Conservation (phyloP, 176 grass and related monocot genomes). For the Carex myosuroides region DNA sequence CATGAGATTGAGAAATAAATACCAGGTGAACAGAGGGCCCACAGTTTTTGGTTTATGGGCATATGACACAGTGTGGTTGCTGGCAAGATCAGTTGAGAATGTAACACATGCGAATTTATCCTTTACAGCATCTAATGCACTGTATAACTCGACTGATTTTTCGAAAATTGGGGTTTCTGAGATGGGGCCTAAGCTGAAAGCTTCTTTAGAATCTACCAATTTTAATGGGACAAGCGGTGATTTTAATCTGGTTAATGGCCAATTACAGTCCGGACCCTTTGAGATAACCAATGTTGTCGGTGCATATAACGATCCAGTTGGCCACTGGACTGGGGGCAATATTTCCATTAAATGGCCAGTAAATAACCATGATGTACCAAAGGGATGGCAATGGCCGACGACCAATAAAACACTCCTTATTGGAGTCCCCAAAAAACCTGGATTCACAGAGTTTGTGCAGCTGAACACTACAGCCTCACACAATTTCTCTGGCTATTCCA, state of each 20-base stretch:
- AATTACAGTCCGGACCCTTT: slow-evolving; percentile 40
- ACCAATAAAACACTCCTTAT: slow-evolving; percentile 24
- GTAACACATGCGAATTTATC: slow-evolving; percentile 20
- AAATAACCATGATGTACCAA: slow-evolving; percentile 10
- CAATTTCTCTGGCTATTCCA: slow-evolving; percentile 26
- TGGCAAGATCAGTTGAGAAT: slow-evolving; percentile 47
- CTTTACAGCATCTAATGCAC: slow-evolving; percentile 15
- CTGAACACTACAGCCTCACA: not conserved
- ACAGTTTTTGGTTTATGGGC: slow-evolving; percentile 49
- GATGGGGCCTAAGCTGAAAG: slow-evolving; percentile 25
- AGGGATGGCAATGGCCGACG: slow-evolving; percentile 63
- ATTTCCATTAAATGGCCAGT: slow-evolving; percentile 45
- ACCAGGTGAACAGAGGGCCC: slow-evolving; percentile 16
- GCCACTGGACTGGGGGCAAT: slow-evolving; percentile 28
- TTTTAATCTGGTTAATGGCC: slow-evolving; percentile 45
- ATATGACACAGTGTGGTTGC: slow-evolving; percentile 64
- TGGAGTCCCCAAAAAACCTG: slow-evolving; percentile 48
- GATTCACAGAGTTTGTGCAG: slow-evolving; percentile 37
- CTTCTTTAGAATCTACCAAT: slow-evolving; percentile 24
- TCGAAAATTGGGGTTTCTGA: slow-evolving; percentile 33
- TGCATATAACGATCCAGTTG: slow-evolving; percentile 21
- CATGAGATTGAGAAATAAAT: slow-evolving; percentile 39
- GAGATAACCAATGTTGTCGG: slow-evolving; percentile 46
- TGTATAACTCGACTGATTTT: slow-evolving; percentile 40
- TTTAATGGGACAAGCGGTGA: slow-evolving; percentile 35